These are phyloP conservation scores for Allodekkera sacchari DNA, from an alignment of 805 yeast genomes.

Conservation along the genomic window DNA sequence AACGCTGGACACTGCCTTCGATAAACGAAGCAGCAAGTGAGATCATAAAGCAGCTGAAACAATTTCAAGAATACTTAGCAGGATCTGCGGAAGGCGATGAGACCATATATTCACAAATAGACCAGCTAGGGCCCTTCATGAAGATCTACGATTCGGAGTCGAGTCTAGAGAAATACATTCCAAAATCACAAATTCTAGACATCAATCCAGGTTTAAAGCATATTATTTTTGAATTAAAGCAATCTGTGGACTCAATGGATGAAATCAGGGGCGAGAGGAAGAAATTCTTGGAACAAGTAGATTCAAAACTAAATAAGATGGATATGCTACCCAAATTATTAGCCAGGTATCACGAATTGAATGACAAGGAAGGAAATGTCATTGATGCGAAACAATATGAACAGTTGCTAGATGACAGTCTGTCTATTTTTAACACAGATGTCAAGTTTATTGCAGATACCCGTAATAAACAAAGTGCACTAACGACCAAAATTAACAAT, in stretches of 20 bases:
- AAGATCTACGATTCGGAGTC: slow-evolving; percentile 27
- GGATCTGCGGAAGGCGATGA: slow-evolving; percentile 60
- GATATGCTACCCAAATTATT: slow-evolving; percentile 30
- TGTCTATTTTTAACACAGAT: slow-evolving; percentile 43
- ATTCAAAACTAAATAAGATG: slow-evolving; percentile 36
- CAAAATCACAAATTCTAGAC: slow-evolving; percentile 29
- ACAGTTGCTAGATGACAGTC: slow-evolving; percentile 30
- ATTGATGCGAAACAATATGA: slow-evolving; percentile 29
- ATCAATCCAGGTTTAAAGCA: slow-evolving; percentile 25
- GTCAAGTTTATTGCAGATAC: slow-evolving; percentile 37
- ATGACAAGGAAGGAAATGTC: slow-evolving; percentile 31
- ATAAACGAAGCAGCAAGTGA: slow-evolving; percentile 38
- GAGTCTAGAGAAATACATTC: slow-evolving; percentile 28
- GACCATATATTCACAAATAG: slow-evolving; percentile 37
- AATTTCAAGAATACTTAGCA: slow-evolving; percentile 38
- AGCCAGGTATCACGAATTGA: slow-evolving; percentile 6
- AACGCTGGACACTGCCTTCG: slow-evolving; percentile 43
- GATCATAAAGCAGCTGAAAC: slow-evolving; percentile 31
- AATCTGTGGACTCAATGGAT: slow-evolving; percentile 21
- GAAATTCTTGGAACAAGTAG: slow-evolving; percentile 32
- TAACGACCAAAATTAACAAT: slow-evolving; percentile 23
- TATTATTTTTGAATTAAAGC: slow-evolving; percentile 29
- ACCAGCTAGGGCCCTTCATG: slow-evolving; percentile 39
- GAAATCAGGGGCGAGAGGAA: slow-evolving; percentile 29
- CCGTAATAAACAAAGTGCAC: slow-evolving; percentile 26